Evolutionary conservation across 108 stramenopile species (phyloP).

Genomic region (Cylindrotheca fusiformis): DNA sequence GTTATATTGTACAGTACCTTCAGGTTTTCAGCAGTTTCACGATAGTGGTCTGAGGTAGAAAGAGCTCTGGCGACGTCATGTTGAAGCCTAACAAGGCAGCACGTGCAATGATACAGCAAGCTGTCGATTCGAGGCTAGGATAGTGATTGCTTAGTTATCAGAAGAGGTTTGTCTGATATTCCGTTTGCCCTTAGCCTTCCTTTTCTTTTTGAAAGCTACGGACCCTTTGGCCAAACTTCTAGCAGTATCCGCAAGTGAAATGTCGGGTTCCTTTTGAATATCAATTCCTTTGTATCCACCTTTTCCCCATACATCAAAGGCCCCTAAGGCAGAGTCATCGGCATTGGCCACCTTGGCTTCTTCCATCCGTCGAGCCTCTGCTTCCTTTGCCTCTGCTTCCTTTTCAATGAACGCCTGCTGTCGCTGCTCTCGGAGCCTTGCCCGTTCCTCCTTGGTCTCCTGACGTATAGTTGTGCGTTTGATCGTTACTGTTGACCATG

Average conservation of each 20-base stretch:
- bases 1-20: no score
- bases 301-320: conserved; percentile 68
- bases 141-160: conserved; percentile 41
- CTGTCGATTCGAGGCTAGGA: no score
- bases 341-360: conserved; percentile 77
- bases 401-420: conserved; percentile 34
- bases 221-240: conserved; percentile 45
- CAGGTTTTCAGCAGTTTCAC: no score
- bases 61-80: no score
- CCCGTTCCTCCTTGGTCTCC: conserved; percentile 64
- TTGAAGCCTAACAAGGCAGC: no score
- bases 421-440: conserved; percentile 36
- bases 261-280: conserved; percentile 48
- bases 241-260: conserved; percentile 42
- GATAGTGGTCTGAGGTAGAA: no score
- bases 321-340: conserved; percentile 85
- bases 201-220: conserved; percentile 32
- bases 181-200: conserved; percentile 28
- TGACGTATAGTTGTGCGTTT: conserved; percentile 64
- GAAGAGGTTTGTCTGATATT: conserved; percentile 50
- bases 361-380: conserved; percentile 64
- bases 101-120: no score
- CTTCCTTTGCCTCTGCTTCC: conserved; percentile 50
- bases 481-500: conserved; percentile 67
- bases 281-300: conserved; percentile 79